These are phyloP conservation scores for Plasmodiophora brassicae DNA, from an alignment of 208 protist genomes.

Conservation along the genomic window DNA sequence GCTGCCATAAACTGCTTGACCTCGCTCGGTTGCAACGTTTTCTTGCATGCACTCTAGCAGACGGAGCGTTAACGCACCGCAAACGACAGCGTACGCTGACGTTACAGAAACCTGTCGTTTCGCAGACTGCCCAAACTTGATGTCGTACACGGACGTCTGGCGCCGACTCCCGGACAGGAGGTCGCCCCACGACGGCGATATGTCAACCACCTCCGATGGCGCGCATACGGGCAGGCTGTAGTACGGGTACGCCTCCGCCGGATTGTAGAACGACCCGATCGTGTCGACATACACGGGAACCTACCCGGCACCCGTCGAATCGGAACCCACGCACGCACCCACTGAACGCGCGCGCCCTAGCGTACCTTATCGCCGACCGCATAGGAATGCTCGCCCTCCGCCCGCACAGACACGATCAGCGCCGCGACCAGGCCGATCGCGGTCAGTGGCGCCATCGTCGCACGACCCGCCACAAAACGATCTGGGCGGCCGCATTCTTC, in stretches of 20 bases:
- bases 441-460: no score
- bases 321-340: no score
- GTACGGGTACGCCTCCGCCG: slow-evolving; percentile 71
- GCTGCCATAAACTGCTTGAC: slow-evolving; percentile 40
- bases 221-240: slow-evolving; percentile 70
- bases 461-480: no score
- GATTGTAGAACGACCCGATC: slow-evolving; percentile 75
- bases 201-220: slow-evolving; percentile 43
- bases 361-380: no score
- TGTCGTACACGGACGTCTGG: slow-evolving; percentile 39
- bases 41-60: slow-evolving; percentile 50
- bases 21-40: slow-evolving; percentile 38
- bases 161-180: slow-evolving; percentile 62
- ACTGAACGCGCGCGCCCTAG: no score
- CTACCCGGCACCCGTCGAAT: background rate
- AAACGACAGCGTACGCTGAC: background rate
- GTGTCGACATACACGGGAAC: slow-evolving; percentile 38
- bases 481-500: no score
- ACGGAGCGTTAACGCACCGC: background rate
- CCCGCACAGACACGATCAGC: no score
- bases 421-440: no score
- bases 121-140: background rate
- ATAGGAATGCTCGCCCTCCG: no score
- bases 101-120: background rate
- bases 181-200: slow-evolving; percentile 59